A percentile compares a stretch with the other conserved stretches of the same genome.
phyloP scores from a whole-genome alignment of 2,329 filamentous ascomycete species.

The Zasmidium angulare region DNA sequence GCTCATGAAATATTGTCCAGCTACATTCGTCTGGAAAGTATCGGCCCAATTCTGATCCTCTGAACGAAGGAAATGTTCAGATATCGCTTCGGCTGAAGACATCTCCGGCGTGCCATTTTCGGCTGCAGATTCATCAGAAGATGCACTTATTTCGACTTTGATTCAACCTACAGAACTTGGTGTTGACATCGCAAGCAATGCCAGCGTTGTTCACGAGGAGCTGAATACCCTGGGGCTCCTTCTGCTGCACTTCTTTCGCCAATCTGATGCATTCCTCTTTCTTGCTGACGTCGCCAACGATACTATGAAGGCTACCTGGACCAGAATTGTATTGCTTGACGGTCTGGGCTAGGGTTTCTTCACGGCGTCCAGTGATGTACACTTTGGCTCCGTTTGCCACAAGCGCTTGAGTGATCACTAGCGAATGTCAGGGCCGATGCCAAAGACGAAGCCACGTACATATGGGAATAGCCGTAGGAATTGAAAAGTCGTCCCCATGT shows the following conservation, averaged over 20 bases:
- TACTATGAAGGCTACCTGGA: constrained; percentile 41
- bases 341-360: constrained; percentile 45
- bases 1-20: constrained; percentile 53
- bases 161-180: constrained; percentile 43
- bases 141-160: neutral
- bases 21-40: constrained; percentile 55
- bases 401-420: constrained; percentile 38
- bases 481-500: too few relatives aligned
- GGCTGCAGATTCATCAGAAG: constrained; percentile 7
- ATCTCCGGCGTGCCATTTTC: constrained; percentile 51
- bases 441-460: too few relatives aligned
- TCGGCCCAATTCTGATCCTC: constrained; percentile 49
- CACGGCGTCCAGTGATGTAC: constrained; percentile 48
- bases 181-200: constrained; percentile 53
- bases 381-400: constrained; percentile 43
- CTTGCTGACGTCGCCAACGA: constrained; percentile 50
- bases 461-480: too few relatives aligned
- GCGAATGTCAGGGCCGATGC: neutral
- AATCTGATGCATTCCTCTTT: constrained; percentile 50
- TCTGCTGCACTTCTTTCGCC: constrained; percentile 41
- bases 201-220: constrained; percentile 57
- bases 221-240: constrained; percentile 54
- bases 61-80: constrained; percentile 52
- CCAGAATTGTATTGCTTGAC: constrained; percentile 48
- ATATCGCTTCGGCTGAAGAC: constrained; percentile 48